A percentile compares a stretch with the other conserved stretches of the same genome.
These are phyloP conservation scores for Brassica hybrid DNA, from an alignment of 441 rosid species.

Conservation along the genomic window DNA sequence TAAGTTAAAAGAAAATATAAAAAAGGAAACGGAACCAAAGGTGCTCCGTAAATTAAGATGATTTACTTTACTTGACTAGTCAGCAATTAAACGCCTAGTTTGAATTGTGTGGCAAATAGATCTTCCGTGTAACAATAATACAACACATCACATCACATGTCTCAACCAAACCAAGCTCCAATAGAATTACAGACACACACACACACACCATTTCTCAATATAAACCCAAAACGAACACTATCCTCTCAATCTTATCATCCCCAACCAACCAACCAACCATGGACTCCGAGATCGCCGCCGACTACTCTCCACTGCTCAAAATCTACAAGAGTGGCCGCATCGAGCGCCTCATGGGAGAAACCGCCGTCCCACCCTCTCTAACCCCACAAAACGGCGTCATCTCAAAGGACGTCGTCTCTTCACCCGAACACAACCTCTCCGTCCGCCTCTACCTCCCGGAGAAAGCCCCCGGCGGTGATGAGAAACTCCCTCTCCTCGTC, in stretches of 20 bases:
- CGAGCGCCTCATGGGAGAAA: conserved; percentile 52
- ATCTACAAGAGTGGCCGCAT: conserved; percentile 57
- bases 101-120: conserved; percentile 17
- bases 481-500: conserved; percentile 62
- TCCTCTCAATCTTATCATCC: conserved; percentile 16
- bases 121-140: conserved; percentile 13
- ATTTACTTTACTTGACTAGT: not conserved
- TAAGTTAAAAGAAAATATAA: not conserved
- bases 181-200: conserved; percentile 8
- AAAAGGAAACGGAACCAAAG: not conserved
- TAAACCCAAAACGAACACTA: not conserved
- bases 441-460: conserved; percentile 60
- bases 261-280: not conserved
- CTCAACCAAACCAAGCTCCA: conserved; percentile 16
- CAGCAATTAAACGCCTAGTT: not conserved
- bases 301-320: conserved; percentile 36
- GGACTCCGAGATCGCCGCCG: conserved; percentile 41
- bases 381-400: conserved; percentile 54
- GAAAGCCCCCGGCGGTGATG: conserved; percentile 10
- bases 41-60: not conserved
- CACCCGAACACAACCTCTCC: conserved; percentile 46
- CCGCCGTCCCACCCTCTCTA: conserved; percentile 50
- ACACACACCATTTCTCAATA: not conserved
- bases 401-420: conserved; percentile 61
- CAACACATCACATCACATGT: conserved; percentile 21